Conservation (phyloP, 192 early-diverging fungal genomes). For the Gryganskiella cystojenkinii region DNA sequence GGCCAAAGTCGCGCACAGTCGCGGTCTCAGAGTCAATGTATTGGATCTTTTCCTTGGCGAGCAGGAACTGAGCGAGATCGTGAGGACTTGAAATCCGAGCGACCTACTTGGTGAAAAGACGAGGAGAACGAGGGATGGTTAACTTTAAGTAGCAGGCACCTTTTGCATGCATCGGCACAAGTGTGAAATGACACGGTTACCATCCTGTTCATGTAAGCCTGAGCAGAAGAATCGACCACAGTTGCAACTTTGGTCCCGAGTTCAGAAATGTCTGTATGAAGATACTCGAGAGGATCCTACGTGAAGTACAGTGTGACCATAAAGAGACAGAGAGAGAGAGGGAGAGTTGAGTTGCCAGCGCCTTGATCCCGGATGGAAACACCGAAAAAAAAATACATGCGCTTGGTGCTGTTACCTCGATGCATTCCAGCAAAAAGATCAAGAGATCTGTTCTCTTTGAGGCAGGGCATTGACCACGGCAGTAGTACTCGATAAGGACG, state of each 20-base stretch:
- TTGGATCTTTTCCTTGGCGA: constrained; percentile 18
- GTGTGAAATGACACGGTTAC: not conserved
- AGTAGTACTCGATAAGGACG: constrained; percentile 38
- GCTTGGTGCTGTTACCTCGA: constrained; percentile 33
- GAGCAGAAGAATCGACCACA: constrained; percentile 1
- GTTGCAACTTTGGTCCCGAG: constrained; percentile 3
- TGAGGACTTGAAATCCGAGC: constrained; percentile 28
- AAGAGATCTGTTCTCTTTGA: constrained; percentile 4
- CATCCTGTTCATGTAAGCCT: constrained; percentile 13
- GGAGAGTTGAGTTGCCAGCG: too few species aligned
- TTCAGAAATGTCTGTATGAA: constrained; percentile 17
- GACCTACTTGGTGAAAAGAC: constrained; percentile 15
- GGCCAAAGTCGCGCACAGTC: constrained; percentile 8
- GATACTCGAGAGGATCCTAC: constrained; percentile 38
- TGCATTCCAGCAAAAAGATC: constrained; percentile 29
- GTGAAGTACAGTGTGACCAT: not conserved
- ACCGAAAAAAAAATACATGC: not conserved
- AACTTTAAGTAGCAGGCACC: too few species aligned
- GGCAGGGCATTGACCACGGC: constrained; percentile 14
- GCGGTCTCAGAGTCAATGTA: not conserved
- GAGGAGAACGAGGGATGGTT: not conserved
- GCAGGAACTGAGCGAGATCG: constrained; percentile 30
- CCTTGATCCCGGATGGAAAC: too few species aligned
- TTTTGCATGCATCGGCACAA: too few species aligned
- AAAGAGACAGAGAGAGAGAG: not conserved